phyloP scores from a whole-genome alignment of 164 flowering plant species.

The Warburgia ugandensis region DNA sequence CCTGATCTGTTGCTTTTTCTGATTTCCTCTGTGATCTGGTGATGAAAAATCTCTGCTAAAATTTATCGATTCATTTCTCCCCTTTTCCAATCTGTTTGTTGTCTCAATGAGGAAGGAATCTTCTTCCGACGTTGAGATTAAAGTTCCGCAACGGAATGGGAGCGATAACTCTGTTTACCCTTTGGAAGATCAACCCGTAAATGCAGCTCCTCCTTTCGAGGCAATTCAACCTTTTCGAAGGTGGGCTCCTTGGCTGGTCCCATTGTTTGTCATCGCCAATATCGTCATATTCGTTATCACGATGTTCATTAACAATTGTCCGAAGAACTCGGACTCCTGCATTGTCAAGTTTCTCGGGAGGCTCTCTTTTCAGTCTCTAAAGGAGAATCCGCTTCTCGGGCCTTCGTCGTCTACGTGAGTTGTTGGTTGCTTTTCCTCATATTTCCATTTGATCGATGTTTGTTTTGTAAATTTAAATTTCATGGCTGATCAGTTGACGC shows the following conservation, averaged over 20 bases:
- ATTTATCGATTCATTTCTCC: not conserved
- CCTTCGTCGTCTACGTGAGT: constrained; percentile 60
- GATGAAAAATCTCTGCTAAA: constrained; percentile 1
- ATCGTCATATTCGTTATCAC: constrained; percentile 32
- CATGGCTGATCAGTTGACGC: too few species aligned
- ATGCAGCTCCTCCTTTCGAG: constrained; percentile 1
- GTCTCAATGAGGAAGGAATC: constrained; percentile 23
- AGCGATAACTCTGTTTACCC: constrained; percentile 27
- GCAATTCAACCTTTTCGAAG: constrained; percentile 25
- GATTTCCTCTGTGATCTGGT: not conserved
- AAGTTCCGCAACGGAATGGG: constrained; percentile 18
- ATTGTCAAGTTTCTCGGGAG: constrained; percentile 38
- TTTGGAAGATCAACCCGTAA: not conserved
- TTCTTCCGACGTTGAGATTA: constrained; percentile 20
- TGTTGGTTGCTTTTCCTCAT: constrained; percentile 1
- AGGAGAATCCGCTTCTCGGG: constrained; percentile 67
- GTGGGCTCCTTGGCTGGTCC: constrained; percentile 71
- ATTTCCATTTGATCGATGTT: too few species aligned
- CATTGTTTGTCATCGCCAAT: constrained; percentile 37
- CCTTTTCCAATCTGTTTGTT: not conserved
- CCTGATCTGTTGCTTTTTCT: not conserved
- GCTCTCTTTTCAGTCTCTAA: constrained; percentile 55
- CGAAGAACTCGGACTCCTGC: constrained; percentile 36
- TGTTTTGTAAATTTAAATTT: too few species aligned
- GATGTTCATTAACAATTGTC: constrained; percentile 63